These are phyloP conservation scores for Candida multigemmis DNA, from an alignment of 805 yeast species.

Conservation along the genomic window DNA sequence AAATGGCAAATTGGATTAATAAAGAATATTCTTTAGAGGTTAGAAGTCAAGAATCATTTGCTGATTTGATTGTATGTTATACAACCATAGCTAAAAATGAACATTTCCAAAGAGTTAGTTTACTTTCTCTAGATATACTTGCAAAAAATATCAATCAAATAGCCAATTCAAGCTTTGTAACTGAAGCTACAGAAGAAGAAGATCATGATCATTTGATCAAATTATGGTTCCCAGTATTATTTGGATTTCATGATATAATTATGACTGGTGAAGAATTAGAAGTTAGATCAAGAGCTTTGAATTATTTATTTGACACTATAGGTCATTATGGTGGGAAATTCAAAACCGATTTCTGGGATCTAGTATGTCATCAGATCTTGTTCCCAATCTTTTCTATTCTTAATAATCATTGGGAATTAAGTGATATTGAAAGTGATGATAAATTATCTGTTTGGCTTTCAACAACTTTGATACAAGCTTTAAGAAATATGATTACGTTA, in stretches of 20 bases:
- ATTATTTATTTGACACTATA: conserved; percentile 71
- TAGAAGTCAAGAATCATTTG: conserved; percentile 58
- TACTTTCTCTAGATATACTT: conserved; percentile 73
- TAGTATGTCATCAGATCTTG: conserved; percentile 63
- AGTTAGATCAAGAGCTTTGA: conserved; percentile 83
- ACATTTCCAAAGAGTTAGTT: conserved; percentile 67
- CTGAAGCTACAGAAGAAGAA: conserved; percentile 7
- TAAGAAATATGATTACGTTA: conserved; percentile 77
- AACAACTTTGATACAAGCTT: conserved; percentile 91
- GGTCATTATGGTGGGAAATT: conserved; percentile 75
- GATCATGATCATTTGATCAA: conserved; percentile 34
- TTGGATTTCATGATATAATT: conserved; percentile 78
- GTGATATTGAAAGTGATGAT: conserved; percentile 60
- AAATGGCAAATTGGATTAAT: conserved; percentile 53
- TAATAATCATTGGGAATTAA: conserved; percentile 63
- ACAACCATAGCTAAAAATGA: conserved; percentile 80
- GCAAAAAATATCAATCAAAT: conserved; percentile 52
- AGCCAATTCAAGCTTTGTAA: conserved; percentile 33
- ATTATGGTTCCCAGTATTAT: conserved; percentile 81
- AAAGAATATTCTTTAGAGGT: conserved; percentile 55
- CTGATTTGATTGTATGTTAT: conserved; percentile 63
- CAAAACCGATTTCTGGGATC: conserved; percentile 71
- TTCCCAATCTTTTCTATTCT: conserved; percentile 88
- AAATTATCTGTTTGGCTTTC: conserved; percentile 93
- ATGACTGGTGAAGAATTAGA: conserved; percentile 93